Percentiles rank a stretch among this genome's conserved stretches.
phyloP scores from a whole-genome alignment of 176 grass and related monocot genomes.

The Aegilops umbellulata region DNA sequence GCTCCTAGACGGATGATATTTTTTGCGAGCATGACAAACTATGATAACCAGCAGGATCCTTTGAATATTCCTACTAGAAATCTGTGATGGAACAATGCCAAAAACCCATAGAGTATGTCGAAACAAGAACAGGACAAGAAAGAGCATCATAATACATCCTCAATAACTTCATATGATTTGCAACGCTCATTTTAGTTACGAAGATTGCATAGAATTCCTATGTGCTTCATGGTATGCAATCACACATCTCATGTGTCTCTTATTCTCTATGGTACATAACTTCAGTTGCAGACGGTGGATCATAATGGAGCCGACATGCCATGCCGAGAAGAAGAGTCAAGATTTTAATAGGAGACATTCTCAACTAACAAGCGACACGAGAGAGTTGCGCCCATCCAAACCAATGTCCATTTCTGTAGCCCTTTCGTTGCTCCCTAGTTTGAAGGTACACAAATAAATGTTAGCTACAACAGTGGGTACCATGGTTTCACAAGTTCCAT shows the following conservation, averaged over 20 bases:
- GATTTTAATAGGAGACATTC: neutral
- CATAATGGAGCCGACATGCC: neutral
- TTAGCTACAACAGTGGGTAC: neutral
- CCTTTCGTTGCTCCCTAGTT: neutral
- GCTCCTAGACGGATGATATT: neutral
- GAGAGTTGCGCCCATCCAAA: neutral
- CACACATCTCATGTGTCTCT: neutral
- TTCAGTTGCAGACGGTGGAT: neutral
- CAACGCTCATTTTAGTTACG: neutral
- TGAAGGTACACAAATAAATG: neutral
- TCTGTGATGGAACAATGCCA: neutral
- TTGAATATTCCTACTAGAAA: neutral
- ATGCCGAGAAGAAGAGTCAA: neutral
- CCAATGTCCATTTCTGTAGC: neutral
- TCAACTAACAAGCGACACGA: neutral
- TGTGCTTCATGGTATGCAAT: neutral
- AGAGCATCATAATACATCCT: neutral
- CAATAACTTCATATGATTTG: neutral
- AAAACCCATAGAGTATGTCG: neutral
- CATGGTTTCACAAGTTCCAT: neutral
- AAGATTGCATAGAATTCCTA: neutral
- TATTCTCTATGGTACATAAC: neutral
- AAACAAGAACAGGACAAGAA: neutral
- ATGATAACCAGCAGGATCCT: neutral
- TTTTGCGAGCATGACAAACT: neutral